Conservation (phyloP, 179 eudicot genomes). For the Camellia oleifera region DNA sequence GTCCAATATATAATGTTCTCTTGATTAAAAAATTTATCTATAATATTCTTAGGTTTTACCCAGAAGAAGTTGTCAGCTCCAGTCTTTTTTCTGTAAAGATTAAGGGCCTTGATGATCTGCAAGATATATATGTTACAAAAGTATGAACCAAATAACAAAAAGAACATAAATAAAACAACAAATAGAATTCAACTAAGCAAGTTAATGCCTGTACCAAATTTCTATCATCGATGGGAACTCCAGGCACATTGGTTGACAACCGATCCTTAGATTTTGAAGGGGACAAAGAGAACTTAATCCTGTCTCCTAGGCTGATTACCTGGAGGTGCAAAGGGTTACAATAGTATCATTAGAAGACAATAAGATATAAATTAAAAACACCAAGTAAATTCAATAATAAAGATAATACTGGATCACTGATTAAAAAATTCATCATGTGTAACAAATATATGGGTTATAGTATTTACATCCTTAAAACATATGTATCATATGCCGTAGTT, state of each 20-base stretch:
- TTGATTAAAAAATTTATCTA: neutral
- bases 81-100: slow-evolving; percentile 82
- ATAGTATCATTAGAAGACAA: neutral
- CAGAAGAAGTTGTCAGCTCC: slow-evolving; percentile 82
- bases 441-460: neutral
- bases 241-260: slow-evolving; percentile 83
- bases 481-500: no score
- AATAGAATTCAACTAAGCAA: neutral
- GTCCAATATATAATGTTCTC: neutral
- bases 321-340: slow-evolving; percentile 15
- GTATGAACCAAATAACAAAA: neutral
- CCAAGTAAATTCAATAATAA: neutral
- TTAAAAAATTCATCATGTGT: neutral
- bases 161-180: slow-evolving; percentile 6
- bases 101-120: slow-evolving; percentile 90
- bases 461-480: no score
- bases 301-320: slow-evolving; percentile 96
- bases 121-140: slow-evolving; percentile 13
- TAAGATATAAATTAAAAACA: neutral
- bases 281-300: slow-evolving; percentile 83
- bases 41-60: slow-evolving; percentile 37
- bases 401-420: neutral
- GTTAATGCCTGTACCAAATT: slow-evolving; percentile 59
- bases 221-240: slow-evolving; percentile 85
- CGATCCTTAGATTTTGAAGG: slow-evolving; percentile 85